Conservation (phyloP, 768 basidiomycete genomes). For the Hericium rajendrae region DNA sequence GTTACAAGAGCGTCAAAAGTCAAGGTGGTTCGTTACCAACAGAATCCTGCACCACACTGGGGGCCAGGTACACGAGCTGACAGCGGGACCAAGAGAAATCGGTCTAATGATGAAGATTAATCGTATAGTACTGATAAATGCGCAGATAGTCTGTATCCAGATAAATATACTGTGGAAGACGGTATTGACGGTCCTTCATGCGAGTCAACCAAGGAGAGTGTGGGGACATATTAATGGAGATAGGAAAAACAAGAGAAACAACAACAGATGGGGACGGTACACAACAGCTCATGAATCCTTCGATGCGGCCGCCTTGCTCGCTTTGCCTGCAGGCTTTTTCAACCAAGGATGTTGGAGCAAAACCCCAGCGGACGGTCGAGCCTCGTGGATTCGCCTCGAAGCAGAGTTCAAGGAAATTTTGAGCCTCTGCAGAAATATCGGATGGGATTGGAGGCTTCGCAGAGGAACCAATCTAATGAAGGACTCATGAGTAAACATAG, state of each 20-base stretch:
- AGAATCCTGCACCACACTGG: constrained; percentile 89
- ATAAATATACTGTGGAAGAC: constrained; percentile 4
- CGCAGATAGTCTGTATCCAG: constrained; percentile 5
- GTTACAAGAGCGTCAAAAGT: constrained; percentile 51
- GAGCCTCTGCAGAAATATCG: constrained; percentile 84
- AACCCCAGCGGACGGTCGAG: constrained; percentile 69
- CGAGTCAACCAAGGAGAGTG: too few species aligned
- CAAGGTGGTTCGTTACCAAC: constrained; percentile 82
- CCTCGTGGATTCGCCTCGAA: constrained; percentile 80
- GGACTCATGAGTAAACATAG: not conserved
- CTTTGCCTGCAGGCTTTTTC: constrained; percentile 10
- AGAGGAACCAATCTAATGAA: constrained; percentile 75
- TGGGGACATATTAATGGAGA: not conserved
- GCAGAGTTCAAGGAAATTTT: constrained; percentile 76
- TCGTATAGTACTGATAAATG: constrained; percentile 5
- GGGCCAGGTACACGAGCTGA: constrained; percentile 70
- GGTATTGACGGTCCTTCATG: not conserved
- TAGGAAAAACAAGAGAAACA: constrained; percentile 3
- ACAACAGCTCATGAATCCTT: not conserved
- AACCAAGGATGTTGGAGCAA: constrained; percentile 74
- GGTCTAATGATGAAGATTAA: constrained; percentile 20
- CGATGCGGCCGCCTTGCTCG: not conserved
- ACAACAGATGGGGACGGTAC: not conserved
- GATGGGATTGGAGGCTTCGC: constrained; percentile 82
- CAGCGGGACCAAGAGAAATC: constrained; percentile 34